Evolutionary conservation across 2,329 filamentous ascomycete species (phyloP).

Genomic region (Claviceps paspali): DNA sequence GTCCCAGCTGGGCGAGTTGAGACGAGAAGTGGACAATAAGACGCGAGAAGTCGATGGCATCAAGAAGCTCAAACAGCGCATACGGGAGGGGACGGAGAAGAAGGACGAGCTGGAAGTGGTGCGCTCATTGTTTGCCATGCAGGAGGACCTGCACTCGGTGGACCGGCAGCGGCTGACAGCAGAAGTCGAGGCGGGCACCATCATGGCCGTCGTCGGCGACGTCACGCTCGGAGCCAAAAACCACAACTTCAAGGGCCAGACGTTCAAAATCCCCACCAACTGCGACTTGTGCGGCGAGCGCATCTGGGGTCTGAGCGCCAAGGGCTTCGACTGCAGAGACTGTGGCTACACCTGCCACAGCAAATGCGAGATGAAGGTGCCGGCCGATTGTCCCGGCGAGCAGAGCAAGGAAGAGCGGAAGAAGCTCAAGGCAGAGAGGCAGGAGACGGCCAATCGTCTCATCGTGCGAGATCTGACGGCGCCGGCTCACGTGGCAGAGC

Average conservation of each 20-base stretch:
- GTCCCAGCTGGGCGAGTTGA: constrained; percentile 61
- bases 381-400: constrained; percentile 88
- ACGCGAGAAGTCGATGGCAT: constrained; percentile 68
- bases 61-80: constrained; percentile 56
- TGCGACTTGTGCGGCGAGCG: constrained; percentile 93
- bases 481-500: constrained; percentile 36
- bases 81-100: constrained; percentile 74
- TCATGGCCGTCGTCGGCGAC: constrained; percentile 82
- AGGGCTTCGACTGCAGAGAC: constrained; percentile 89
- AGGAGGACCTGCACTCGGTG: constrained; percentile 71
- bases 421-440: constrained; percentile 74
- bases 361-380: constrained; percentile 98
- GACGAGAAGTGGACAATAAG: constrained; percentile 74
- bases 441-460: constrained; percentile 56
- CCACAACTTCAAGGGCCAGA: constrained; percentile 97
- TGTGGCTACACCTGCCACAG: constrained; percentile 97
- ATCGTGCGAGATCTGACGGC: constrained; percentile 29
- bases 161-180: constrained; percentile 75
- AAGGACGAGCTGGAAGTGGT: constrained; percentile 80
- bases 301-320: constrained; percentile 93
- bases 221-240: constrained; percentile 84
- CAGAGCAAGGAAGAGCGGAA: constrained; percentile 90
- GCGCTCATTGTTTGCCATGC: constrained; percentile 64
- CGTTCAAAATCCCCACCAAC: constrained; percentile 97
- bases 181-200: constrained; percentile 85